Base-by-base conservation (phyloP, 495 filamentous ascomycete genomes). In the Penicillium verhagenii region DNA sequence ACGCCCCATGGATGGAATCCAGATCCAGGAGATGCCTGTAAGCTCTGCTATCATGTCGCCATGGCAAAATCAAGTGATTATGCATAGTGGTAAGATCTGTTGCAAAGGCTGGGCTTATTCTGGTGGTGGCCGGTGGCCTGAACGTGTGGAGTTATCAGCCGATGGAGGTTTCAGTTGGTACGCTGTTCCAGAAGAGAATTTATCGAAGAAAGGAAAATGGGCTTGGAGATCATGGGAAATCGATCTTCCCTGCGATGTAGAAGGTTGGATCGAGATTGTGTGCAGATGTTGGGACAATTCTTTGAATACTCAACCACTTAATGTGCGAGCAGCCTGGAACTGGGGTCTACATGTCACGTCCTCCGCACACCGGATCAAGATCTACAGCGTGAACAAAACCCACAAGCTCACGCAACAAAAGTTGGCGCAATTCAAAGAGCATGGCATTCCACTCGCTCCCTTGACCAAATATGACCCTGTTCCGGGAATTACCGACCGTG, bases 341-440 rank as follows among this genome's bases (percentile, higher is more conserved):
- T 87, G 83, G 84, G 85, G 82, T 37, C 69, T 87, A 13, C 84
- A 87, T 67, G 85, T 88, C 23, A 87, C 84, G 1, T 79, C 75
- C n/a, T 84, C 79, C 4, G 82, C 79, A 25, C 85, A 87, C 59
- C 76, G 83, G 3, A 77, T 88, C 67, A 82, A 71, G 50, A 59
- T 87, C 10, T 88, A 86, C 64, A 86, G 82, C 54, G 72, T 86
- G 57, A 87, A 87, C 65, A 79, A 75, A 56, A 72, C 53, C 1
- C 75, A 67, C 18, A 64, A 77, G 2, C 57, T 63, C 6, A 87
- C 85, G 2, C 70, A 65, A 18, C 62, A 70, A 53, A 67, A 79
- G 7, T 54, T 88, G 51, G 75, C 74, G 47, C 61, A 75, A 53
- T 63, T 82, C 46, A 76, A 84, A 56, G 67, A 76, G 35, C 57